Evolutionary conservation across 495 filamentous ascomycete genomes (phyloP).

Genomic region (Parathielavia hyrcaniae): DNA sequence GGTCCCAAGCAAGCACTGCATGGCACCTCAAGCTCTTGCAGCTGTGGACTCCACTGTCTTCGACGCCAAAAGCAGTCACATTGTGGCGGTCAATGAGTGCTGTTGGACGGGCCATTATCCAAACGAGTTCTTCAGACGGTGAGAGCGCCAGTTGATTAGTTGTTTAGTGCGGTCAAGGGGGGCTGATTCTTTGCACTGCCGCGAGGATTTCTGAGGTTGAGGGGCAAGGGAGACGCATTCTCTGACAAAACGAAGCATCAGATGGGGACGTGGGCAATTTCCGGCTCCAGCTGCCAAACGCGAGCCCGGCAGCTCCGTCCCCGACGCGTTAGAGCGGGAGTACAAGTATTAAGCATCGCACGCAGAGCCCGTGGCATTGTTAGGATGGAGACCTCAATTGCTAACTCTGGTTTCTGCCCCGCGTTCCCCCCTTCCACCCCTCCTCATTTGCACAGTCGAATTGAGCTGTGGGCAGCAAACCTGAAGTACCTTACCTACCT

Average conservation of each 20-base stretch:
- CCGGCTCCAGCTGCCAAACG: constrained; percentile 3
- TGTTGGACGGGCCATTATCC: background rate
- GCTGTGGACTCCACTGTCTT: constrained; percentile 18
- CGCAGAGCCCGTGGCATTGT: background rate
- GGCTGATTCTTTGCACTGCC: constrained; percentile 8
- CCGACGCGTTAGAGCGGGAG: constrained; percentile 13
- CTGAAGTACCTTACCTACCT: too few relatives aligned
- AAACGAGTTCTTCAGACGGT: too few relatives aligned
- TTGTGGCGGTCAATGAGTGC: constrained; percentile 24
- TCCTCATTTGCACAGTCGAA: constrained; percentile 1
- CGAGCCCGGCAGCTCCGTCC: constrained; percentile 14
- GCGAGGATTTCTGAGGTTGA: background rate
- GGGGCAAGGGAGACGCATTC: constrained; percentile 1
- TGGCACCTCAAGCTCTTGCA: constrained; percentile 17
- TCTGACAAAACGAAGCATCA: background rate
- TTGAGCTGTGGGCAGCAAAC: too few relatives aligned
- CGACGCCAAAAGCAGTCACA: constrained; percentile 10
- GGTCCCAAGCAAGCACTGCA: constrained; percentile 17
- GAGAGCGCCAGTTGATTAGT: too few relatives aligned
- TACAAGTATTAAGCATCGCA: background rate
- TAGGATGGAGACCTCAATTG: constrained; percentile 11
- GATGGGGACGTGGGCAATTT: constrained; percentile 18
- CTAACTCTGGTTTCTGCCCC: constrained; percentile 21
- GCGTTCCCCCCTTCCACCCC: constrained; percentile 22
- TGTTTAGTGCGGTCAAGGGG: background rate